phyloP scores from a whole-genome alignment of 1,284 basidiomycete species.

The Ustilago esculenta region DNA sequence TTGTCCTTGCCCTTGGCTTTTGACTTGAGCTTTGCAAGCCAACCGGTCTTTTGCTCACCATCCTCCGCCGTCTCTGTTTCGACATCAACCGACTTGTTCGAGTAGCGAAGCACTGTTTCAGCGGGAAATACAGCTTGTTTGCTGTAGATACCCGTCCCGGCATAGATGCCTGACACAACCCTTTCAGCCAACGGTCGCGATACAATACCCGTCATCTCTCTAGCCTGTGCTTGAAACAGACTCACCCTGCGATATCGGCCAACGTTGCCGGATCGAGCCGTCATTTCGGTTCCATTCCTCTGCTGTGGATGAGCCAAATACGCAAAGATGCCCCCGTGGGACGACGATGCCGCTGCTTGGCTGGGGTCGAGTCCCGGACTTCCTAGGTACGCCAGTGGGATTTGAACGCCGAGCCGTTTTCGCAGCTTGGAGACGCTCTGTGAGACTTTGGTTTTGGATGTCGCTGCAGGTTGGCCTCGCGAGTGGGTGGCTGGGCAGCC shows the following conservation, averaged over 20 bases:
- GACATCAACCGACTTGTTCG: background rate
- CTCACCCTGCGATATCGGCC: slow-evolving; percentile 17
- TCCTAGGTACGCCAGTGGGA: slow-evolving; percentile 32
- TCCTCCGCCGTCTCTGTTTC: background rate
- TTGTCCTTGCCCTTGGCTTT: slow-evolving; percentile 6
- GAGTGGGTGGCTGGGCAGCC: slow-evolving; percentile 34
- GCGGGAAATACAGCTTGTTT: slow-evolving; percentile 27
- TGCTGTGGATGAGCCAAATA: slow-evolving; percentile 31
- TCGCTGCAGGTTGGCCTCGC: slow-evolving; percentile 16
- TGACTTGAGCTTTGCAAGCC: slow-evolving; percentile 27
- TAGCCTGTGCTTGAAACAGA: slow-evolving; percentile 31
- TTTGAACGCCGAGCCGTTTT: slow-evolving; percentile 38
- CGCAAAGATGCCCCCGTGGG: slow-evolving; percentile 3
- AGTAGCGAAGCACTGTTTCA: slow-evolving; percentile 36
- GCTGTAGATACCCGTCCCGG: slow-evolving; percentile 10
- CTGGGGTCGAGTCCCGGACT: slow-evolving; percentile 9
- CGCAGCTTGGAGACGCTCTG: slow-evolving; percentile 21
- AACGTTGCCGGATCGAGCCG: slow-evolving; percentile 19
- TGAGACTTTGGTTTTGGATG: slow-evolving; percentile 17
- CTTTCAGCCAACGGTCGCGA: slow-evolving; percentile 37
- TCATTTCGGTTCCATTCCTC: slow-evolving; percentile 22
- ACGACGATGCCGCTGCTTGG: background rate
- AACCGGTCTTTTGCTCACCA: slow-evolving; percentile 10
- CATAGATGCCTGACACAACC: slow-evolving; percentile 27
- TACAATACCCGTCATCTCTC: slow-evolving; percentile 40